phyloP scores from a whole-genome alignment of 1,139 yeast genomes.

The Suhomyces atakaporum region DNA sequence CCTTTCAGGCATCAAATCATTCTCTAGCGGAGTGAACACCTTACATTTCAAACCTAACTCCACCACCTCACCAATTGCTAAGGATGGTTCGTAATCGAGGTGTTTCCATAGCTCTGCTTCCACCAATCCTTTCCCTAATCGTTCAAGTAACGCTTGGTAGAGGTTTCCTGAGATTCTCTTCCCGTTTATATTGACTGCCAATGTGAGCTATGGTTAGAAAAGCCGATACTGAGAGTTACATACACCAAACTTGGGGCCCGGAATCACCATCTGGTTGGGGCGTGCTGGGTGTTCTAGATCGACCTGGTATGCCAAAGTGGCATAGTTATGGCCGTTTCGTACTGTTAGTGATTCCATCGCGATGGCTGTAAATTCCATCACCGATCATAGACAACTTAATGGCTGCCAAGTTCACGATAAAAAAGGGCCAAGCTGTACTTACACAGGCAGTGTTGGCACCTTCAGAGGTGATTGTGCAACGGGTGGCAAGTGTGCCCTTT shows the following conservation, averaged over 20 bases:
- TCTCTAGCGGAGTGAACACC: slow-evolving; percentile 20
- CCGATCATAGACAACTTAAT: too few relatives aligned
- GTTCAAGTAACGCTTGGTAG: slow-evolving; percentile 18
- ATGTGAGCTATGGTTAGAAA: slow-evolving; percentile 12
- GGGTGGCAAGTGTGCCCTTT: slow-evolving; percentile 10
- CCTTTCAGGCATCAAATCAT: slow-evolving; percentile 16
- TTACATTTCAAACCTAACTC: slow-evolving; percentile 23
- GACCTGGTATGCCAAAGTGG: slow-evolving; percentile 15
- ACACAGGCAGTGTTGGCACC: slow-evolving; percentile 12
- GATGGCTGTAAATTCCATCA: slow-evolving; percentile 12
- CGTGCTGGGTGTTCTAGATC: slow-evolving; percentile 3
- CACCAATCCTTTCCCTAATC: slow-evolving; percentile 12
- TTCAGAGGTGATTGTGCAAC: slow-evolving; percentile 2
- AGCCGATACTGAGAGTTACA: slow-evolving; percentile 4
- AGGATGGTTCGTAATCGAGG: slow-evolving; percentile 18
- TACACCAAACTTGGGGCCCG: slow-evolving; percentile 17
- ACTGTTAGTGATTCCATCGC: slow-evolving; percentile 11
- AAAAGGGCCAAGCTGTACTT: slow-evolving; percentile 12
- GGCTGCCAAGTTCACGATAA: slow-evolving; percentile 4
- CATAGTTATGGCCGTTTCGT: slow-evolving; percentile 16
- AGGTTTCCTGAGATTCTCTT: slow-evolving; percentile 11
- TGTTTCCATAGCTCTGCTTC: slow-evolving; percentile 20
- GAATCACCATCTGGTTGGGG: slow-evolving; percentile 11
- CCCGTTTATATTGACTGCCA: slow-evolving; percentile 20
- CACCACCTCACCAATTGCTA: slow-evolving; percentile 15